Evolutionary conservation across 2,329 filamentous ascomycete genomes (phyloP).

Genomic region (Fusarium sp.): DNA sequence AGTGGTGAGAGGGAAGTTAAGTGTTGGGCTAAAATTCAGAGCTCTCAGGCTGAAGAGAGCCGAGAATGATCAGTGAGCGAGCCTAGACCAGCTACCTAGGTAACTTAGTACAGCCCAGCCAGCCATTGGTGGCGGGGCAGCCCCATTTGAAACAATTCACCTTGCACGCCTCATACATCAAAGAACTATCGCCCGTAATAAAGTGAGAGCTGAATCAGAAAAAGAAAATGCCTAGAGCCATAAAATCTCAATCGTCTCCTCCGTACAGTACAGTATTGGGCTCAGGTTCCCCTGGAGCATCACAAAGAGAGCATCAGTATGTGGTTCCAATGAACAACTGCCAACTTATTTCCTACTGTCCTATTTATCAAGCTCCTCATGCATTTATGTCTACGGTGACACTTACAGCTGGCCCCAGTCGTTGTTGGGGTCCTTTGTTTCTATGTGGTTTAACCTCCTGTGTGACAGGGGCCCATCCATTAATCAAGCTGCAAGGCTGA

Average conservation of each 20-base stretch:
- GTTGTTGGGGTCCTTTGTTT: slow-evolving; percentile 18
- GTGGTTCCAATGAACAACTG: neutral
- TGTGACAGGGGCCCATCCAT: slow-evolving; percentile 21
- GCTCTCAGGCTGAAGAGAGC: slow-evolving; percentile 35
- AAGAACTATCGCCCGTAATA: neutral
- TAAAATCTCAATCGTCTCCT: neutral
- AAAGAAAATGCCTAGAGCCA: neutral
- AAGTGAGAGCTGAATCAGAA: neutral
- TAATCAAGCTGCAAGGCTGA: slow-evolving; percentile 32
- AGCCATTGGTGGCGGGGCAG: slow-evolving; percentile 23
- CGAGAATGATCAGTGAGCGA: slow-evolving; percentile 25
- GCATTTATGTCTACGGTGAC: slow-evolving; percentile 10
- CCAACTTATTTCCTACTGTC: slow-evolving; percentile 10
- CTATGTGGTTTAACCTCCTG: slow-evolving; percentile 16
- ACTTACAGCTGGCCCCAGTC: slow-evolving; percentile 11
- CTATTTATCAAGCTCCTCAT: slow-evolving; percentile 15
- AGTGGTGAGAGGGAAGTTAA: slow-evolving; percentile 23
- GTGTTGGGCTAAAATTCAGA: slow-evolving; percentile 39
- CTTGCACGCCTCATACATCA: slow-evolving; percentile 2
- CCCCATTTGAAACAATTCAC: slow-evolving; percentile 25
- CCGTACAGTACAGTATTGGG: neutral
- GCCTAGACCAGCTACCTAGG: slow-evolving; percentile 7
- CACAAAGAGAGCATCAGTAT: neutral
- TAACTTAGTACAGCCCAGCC: neutral
- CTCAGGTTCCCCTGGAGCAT: neutral